These are phyloP conservation scores for Macroventuria anomochaeta DNA, from an alignment of 2,329 filamentous ascomycete species.

Conservation along the genomic window DNA sequence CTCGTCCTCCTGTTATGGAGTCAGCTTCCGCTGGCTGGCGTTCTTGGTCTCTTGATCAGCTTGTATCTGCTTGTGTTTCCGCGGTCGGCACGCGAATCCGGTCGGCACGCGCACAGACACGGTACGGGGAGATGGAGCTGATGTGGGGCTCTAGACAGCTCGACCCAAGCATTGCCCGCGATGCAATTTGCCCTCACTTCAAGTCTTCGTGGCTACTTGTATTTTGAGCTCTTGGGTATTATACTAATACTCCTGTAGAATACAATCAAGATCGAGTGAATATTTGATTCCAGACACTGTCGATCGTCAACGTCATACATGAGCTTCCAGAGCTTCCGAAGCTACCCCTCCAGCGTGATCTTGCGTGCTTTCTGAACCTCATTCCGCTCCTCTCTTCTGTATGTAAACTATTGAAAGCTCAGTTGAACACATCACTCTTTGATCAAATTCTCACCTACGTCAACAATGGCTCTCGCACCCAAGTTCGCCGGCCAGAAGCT, in stretches of 20 bases:
- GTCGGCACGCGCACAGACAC: too few relatives aligned
- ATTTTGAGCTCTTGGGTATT: neutral
- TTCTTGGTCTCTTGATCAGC: too few relatives aligned
- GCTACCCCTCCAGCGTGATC: slow-evolving; percentile 23
- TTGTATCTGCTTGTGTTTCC: too few relatives aligned
- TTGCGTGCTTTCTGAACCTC: slow-evolving; percentile 28
- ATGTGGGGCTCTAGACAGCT: slow-evolving; percentile 9
- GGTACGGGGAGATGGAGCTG: slow-evolving; percentile 3
- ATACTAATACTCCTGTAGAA: neutral
- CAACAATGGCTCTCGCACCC: slow-evolving; percentile 74
- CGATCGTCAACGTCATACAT: slow-evolving; percentile 27
- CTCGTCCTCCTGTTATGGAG: too few relatives aligned
- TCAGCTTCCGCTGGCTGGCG: too few relatives aligned
- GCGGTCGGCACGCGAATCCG: too few relatives aligned
- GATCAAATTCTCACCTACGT: neutral
- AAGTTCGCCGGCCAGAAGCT: slow-evolving; percentile 78
- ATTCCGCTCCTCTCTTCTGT: neutral
- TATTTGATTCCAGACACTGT: neutral
- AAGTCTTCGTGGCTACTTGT: neutral
- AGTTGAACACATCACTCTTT: neutral
- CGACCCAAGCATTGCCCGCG: neutral
- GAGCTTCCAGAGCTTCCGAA: slow-evolving; percentile 19
- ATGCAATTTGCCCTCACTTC: neutral
- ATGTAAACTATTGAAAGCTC: neutral
- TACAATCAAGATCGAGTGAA: neutral